Evolutionary conservation across 306 rosid species (phyloP).

Genomic region (Cucumis hystrix): DNA sequence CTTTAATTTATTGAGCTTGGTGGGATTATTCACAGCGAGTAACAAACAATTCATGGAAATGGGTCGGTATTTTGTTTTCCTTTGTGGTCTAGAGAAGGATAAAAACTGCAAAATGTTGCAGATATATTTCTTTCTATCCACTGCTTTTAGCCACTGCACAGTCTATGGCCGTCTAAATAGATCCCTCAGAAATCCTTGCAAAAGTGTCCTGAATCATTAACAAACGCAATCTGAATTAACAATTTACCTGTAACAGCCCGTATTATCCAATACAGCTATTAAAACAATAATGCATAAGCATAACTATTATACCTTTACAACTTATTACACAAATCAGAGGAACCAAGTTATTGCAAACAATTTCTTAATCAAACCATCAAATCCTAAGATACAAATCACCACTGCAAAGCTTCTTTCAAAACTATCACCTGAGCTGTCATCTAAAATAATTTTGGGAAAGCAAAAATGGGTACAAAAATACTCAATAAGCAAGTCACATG

Average conservation of each 20-base stretch:
- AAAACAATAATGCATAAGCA: no score
- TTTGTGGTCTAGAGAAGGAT: background rate
- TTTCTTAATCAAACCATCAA: no score
- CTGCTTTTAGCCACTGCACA: background rate
- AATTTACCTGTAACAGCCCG: background rate
- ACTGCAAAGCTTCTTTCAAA: no score
- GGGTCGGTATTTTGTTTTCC: background rate
- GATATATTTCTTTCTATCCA: background rate
- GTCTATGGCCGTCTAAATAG: background rate
- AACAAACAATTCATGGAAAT: constrained; percentile 1
- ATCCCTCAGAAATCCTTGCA: background rate
- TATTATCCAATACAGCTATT: no score
- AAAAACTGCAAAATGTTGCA: background rate
- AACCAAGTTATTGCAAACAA: no score
- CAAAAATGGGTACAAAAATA: no score
- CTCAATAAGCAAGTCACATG: no score
- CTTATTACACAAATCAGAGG: no score
- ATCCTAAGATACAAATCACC: no score
- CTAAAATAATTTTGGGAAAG: no score
- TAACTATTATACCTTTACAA: no score
- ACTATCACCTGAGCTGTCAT: no score
- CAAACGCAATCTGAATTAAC: background rate
- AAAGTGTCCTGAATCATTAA: background rate
- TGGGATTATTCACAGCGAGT: background rate
- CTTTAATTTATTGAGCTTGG: background rate